These are phyloP conservation scores for Erysimum cheiri DNA, from an alignment of 441 rosid species.

Conservation along the genomic window DNA sequence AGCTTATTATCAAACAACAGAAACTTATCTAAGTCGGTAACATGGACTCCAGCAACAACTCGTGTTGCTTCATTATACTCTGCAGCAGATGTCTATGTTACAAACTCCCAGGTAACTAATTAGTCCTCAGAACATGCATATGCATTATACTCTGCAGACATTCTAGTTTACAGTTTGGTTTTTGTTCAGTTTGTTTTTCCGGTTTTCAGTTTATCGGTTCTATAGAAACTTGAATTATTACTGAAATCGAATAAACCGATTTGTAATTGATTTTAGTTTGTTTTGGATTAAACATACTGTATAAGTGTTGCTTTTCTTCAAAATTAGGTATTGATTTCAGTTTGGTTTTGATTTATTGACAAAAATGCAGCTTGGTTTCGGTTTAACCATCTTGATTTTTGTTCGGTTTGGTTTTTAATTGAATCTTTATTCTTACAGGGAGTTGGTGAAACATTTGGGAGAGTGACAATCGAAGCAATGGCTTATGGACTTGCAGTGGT, in stretches of 20 bases:
- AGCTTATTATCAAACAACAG: slow-evolving; percentile 59
- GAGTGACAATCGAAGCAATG: slow-evolving; percentile 98
- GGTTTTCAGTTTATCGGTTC: not conserved
- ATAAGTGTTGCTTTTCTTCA: not conserved
- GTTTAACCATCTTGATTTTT: not conserved
- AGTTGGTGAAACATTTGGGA: slow-evolving; percentile 94
- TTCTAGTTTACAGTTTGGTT: not conserved
- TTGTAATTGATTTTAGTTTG: not conserved
- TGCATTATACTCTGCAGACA: not conserved
- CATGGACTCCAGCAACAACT: slow-evolving; percentile 92
- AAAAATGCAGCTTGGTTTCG: not conserved
- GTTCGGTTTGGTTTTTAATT: not conserved
- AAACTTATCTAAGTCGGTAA: slow-evolving; percentile 70
- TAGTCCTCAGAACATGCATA: not conserved
- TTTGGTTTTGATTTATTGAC: not conserved
- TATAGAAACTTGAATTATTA: too few relatives aligned
- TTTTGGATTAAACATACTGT: not conserved
- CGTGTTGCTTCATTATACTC: slow-evolving; percentile 89
- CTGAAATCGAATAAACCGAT: too few relatives aligned
- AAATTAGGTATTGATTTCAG: not conserved
- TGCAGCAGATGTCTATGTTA: slow-evolving; percentile 93
- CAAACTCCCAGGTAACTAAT: slow-evolving; percentile 80
- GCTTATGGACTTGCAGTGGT: slow-evolving; percentile 93
- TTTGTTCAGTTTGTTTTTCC: not conserved
- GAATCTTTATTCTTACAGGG: slow-evolving; percentile 54